These are phyloP conservation scores for Tricholomella constricta DNA, from an alignment of 768 basidiomycete species.

Conservation along the genomic window DNA sequence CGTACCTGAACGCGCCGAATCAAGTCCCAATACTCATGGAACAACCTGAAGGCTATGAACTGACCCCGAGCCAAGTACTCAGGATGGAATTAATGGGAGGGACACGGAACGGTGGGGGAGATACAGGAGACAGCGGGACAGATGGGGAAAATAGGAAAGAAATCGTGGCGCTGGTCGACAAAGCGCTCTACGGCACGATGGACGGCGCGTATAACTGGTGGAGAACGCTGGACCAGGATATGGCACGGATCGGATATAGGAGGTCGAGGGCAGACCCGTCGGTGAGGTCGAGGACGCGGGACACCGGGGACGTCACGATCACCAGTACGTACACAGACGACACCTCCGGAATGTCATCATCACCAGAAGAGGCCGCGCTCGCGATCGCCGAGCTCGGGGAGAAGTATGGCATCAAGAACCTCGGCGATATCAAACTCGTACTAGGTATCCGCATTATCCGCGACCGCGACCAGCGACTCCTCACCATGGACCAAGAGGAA, in stretches of 20 bases:
- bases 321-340: not conserved
- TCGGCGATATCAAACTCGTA: not conserved
- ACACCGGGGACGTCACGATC: not conserved
- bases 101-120: not conserved
- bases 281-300: not conserved
- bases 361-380: not conserved
- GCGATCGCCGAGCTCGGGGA: not conserved
- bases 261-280: not conserved
- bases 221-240: not conserved
- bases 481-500: not conserved
- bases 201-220: slow-evolving; percentile 1
- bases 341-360: not conserved
- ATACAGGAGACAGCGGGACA: no score
- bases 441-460: not conserved
- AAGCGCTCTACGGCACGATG: slow-evolving; percentile 1
- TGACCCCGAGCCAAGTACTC: not conserved
- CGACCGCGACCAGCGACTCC: not conserved
- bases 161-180: not conserved
- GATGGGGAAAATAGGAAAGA: no score
- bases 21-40: not conserved
- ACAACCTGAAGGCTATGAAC: not conserved
- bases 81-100: not conserved
- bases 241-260: not conserved
- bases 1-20: not conserved
- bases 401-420: slow-evolving; percentile 1